Evolutionary conservation across 176 grass and related monocot species (phyloP), one percentile per base, ranked within the genome.

Genomic region (Saccharum officinarum): DNA sequence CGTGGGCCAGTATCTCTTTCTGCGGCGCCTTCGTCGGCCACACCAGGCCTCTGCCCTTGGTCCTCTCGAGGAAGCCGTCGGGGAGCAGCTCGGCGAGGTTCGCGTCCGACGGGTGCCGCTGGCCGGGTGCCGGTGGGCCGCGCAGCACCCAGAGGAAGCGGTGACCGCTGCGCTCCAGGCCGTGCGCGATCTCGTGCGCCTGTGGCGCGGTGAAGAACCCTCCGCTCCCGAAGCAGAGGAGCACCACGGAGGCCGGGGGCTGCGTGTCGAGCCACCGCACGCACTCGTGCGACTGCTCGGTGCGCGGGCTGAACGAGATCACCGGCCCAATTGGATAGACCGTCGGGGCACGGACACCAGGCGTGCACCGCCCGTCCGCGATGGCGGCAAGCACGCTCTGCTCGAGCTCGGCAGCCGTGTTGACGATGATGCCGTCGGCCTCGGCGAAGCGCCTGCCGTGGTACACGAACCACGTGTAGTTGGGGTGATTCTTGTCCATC

Each of bases 1-100:
- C 79, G 46, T 92, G 92, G 1, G 74, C 82, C 2, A 94, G 84
- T 7, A 94, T 90, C 8, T 83, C 72, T 68, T 85, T 79, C 80
- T 95, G 92, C n/a, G 89, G 87, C 69, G 80, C 87, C 81, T 73
- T 83, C 46, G 63, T 47, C 0, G 89, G 82, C 83, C 85, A 81
- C 39, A 90, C 83, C 12, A 82, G n/a, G 1, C 89, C 86, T 20
- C 2, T 85, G 4, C 1, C 81, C 15, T 26, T 74, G 0, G 89
- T 94, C 85, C 37, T 82, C 20, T 79, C 87, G 38, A 82, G 0
- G 75, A 94, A 94, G 0, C 89, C 87, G 1, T 79, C 46, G 1
- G 84, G 92, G 44, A 92, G 80, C 18, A 81, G 25, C 45, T 89
- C 81, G 0, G 3, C 54, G 9, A 74, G 42, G 34, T 82, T 15